Percentiles rank a stretch among this genome's conserved stretches.
Evolutionary conservation across 1,284 basidiomycete species (phyloP).

Genomic region (Trichosporon ovoides): DNA sequence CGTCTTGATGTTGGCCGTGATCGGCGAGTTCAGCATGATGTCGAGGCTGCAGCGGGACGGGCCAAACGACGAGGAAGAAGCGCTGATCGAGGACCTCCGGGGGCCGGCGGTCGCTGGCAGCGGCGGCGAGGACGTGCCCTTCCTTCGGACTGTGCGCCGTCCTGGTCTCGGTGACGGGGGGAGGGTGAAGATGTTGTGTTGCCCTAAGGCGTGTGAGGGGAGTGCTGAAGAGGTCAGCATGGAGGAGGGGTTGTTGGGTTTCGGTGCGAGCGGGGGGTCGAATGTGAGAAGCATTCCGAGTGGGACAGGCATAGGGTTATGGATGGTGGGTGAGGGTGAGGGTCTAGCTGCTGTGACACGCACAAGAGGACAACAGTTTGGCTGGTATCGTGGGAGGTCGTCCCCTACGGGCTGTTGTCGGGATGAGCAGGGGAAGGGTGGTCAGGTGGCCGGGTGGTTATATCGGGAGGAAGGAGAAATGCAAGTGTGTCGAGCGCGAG

Average conservation of each 20-base stretch:
- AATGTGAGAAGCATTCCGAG: too few relatives aligned
- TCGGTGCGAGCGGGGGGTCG: background rate
- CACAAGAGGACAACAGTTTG: slow-evolving; percentile 5
- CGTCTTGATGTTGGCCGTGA: slow-evolving; percentile 9
- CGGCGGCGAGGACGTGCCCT: background rate
- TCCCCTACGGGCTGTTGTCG: background rate
- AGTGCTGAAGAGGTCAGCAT: background rate
- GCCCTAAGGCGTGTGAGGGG: background rate
- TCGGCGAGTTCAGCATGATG: slow-evolving; percentile 5
- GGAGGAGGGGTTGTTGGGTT: background rate
- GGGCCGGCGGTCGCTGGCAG: background rate
- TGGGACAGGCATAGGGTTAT: too few relatives aligned
- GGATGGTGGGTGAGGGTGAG: too few relatives aligned
- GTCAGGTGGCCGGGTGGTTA: background rate
- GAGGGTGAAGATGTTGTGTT: slow-evolving; percentile 4
- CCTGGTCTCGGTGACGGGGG: background rate
- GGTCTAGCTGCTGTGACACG: background rate
- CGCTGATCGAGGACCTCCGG: background rate
- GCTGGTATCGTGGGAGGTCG: background rate
- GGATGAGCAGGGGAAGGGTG: background rate
- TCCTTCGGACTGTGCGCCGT: background rate
- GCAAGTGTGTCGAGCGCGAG: background rate
- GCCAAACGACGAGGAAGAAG: background rate
- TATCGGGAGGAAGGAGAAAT: background rate
- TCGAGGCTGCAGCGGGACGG: background rate